Base-by-base conservation (phyloP, 2,329 filamentous ascomycete genomes). In the Alternaria sp. region DNA sequence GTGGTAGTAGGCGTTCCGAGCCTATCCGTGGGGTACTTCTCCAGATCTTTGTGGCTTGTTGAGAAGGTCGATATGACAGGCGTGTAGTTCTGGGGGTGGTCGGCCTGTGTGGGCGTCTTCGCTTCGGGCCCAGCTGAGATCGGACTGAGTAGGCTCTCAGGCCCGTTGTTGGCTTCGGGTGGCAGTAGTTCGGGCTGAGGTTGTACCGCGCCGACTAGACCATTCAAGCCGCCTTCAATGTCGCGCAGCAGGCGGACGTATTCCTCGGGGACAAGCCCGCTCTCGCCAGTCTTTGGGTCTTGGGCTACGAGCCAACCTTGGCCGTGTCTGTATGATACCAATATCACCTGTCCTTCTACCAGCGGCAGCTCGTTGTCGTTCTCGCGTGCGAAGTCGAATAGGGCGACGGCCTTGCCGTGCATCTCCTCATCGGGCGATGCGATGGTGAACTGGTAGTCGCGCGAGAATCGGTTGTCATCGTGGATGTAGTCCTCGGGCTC, bases 221-320 rank as follows among this genome's bases (percentile, higher is more conserved):
- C 79, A 49, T 78, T 79, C 84, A 94, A 89, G 32, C 93, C 95
- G 19, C 94, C 94, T 79, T 97, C 93, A 59, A 98, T 97, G 74
- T 98, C 93, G 51, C 93, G 89, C 63, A 99, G 85, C 49, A 99
- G 84, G 15, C 96, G 90, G 45, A 99, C 96, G 77, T 98, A 99
- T 80, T 96, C 94, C 80, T 99, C 96, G 0, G 96, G 96, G 2
- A 99, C 96, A 36, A 99, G 85, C 1, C 96, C 96, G 74, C 93
- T 97, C 81, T 99, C 96, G 3, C 88, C 93, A 1, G 93, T 97
- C 79, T 93, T 94, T 12, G 95, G 94, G 75, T 99, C 96, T 81
- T 97, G 93, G 5, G 96, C 96, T 23, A 99, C 96, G 55, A 99
- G 86, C 96, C 96, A 99, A 59, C 96, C 96, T 81, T 98, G 93